Percentiles rank a stretch among this genome's conserved stretches.
Evolutionary conservation across 78 protist species (phyloP).

Genomic region (Guillardia theta): DNA sequence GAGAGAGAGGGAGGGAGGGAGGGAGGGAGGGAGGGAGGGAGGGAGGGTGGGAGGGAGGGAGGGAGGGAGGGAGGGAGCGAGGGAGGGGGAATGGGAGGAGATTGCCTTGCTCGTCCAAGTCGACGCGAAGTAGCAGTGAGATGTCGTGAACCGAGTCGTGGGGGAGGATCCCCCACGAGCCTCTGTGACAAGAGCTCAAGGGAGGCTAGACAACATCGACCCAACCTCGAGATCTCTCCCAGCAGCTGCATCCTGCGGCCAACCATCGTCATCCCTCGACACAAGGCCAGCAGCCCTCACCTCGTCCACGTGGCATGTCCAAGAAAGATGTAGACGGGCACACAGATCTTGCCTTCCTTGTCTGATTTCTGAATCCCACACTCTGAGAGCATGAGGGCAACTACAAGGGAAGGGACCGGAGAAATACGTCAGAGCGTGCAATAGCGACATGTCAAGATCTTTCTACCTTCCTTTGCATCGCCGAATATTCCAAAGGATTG

Average conservation of each 20-base stretch:
- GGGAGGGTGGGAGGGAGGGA: neutral
- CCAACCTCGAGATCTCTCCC: neutral
- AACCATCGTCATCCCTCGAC: too few relatives aligned
- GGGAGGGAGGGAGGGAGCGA: neutral
- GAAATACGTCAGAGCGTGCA: too few relatives aligned
- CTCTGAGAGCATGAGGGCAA: too few relatives aligned
- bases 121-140: neutral
- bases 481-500: too few relatives aligned
- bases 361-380: too few relatives aligned
- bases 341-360: too few relatives aligned
- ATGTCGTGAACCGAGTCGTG: neutral
- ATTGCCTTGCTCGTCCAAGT: neutral
- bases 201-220: neutral
- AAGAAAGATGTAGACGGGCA: too few relatives aligned
- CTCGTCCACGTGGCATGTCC: too few relatives aligned
- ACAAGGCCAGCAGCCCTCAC: too few relatives aligned
- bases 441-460: too few relatives aligned
- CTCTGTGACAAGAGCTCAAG: neutral
- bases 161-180: neutral
- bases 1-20: neutral
- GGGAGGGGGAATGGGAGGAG: neutral
- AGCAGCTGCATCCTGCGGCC: neutral
- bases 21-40: neutral
- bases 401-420: too few relatives aligned
- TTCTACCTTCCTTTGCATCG: too few relatives aligned